Base-by-base conservation (phyloP, 2,329 filamentous ascomycete genomes). In the Graphilbum sp. region DNA sequence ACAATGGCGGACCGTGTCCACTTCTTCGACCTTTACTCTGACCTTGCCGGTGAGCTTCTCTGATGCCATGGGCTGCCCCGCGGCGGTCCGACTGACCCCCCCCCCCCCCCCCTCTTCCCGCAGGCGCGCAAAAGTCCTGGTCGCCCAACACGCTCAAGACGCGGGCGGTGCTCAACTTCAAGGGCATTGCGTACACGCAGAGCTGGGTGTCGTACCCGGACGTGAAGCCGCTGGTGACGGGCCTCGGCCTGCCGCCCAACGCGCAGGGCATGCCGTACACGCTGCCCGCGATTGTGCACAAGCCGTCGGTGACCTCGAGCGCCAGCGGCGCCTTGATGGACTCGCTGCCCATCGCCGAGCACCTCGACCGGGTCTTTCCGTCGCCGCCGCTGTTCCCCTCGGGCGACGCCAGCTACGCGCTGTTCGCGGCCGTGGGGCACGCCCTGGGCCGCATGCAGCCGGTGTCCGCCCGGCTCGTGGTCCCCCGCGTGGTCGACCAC, bases 151-250 rank as follows among this genome's bases (percentile, higher is more conserved):
- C 37, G 3, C 24, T 34, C 16, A 39, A 39, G 32, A 17, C 29
- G 12, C 32, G 37, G 4, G 25, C 24, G 2, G 37, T 31, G 17
- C 32, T 39, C 32, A 39, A 39, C 18, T 39, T 34, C 32, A 39
- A 39, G 32, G 17, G 37, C 15, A 35, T 39, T 13, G 32, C 37
- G 17, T 39, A 39, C 37, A 39, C 37, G 3, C 37, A 39, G 37
- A 39, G 37, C 32, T 39, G 37, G 37, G 24, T 34, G 4, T 39
- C 37, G 13, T 39, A 39, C 25, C 37, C 37, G 15, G 37, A 39
- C 16, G 18, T 39, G 9, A 31, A 30, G 32, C 37, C 37, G 9
- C 32, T 39, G 4, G 5, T 34, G 4, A 31, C 3, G 10, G 21
- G 32, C 25, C 16, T 39, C 4, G 37, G 18, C 18, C 5, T 39